Base-by-base conservation (phyloP, 805 yeast genomes). In the Starmera dryadoides region DNA sequence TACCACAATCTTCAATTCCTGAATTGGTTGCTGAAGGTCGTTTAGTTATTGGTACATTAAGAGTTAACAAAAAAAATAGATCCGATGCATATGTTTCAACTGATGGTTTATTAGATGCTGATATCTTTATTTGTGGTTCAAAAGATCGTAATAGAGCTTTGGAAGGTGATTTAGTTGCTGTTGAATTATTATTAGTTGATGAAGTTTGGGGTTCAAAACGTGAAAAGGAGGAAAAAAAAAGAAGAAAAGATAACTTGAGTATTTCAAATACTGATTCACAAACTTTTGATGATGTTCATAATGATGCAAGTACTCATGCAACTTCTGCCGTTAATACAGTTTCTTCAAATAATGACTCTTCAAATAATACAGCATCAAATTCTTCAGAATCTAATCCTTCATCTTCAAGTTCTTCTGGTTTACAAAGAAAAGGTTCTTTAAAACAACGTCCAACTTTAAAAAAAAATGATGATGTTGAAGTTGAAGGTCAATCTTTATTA, bases 1-100 rank as follows among this genome's bases (percentile, higher is more conserved):
- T 93, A 38, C 96, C 98, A 4, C 98, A 93, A 56, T 82, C 88
- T 4, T 79, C 94, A 3, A 76, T 93, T 35, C 98, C 98, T 2
- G 94, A 81, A 20, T 68, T 93, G 43, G 81, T 93, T 34, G 76
- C 78, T 46, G 96, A 91, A 46, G 98, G 98, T 17, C 77, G 88
- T 46, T 69, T 93, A 38, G 98, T 93, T 7, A 81, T 95, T 3
- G 98, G 98, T 51, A 83, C 82, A 21, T 68, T 93, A 52, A 75
- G 98, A 48, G 98, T 93, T 33, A 93, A 93, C 65, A 89, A 88
- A 62, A 93, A 93, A 62, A 93, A 93, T 60, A 74, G 98, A 52
- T 87, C 96, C 1, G 98, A 93, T 63, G 98, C 98, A 0, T 93
- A 94, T 63, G 98, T 93, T n/a, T 79, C 96, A 6, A 91, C 98